Percentiles rank a stretch among this genome's conserved stretches.
These are phyloP conservation scores for Pyrus pyrifolia DNA, from an alignment of 306 rosid species.

Conservation along the genomic window DNA sequence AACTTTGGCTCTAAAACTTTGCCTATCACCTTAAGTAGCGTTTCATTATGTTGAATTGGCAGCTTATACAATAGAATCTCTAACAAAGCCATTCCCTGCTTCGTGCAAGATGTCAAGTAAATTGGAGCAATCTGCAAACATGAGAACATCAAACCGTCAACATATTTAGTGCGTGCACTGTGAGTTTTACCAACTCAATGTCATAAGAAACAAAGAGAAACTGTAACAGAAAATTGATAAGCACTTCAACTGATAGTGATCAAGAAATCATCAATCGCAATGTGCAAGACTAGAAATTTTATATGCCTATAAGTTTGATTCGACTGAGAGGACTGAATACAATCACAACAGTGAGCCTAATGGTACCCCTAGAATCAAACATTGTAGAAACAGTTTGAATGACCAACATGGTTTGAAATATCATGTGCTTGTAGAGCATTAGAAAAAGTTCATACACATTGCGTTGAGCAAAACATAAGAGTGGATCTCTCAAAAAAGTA, in stretches of 20 bases:
- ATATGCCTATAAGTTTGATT: not conserved
- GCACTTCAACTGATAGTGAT: not conserved
- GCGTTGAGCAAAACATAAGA: too few relatives aligned
- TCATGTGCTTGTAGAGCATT: too few relatives aligned
- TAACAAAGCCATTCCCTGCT: conserved; percentile 85
- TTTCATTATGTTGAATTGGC: conserved; percentile 61
- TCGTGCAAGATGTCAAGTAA: conserved; percentile 85
- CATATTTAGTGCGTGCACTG: not conserved
- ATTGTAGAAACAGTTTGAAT: too few relatives aligned
- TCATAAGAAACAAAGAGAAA: not conserved
- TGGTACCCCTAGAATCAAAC: too few relatives aligned
- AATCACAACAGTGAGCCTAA: not conserved
- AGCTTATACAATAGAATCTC: conserved; percentile 69
- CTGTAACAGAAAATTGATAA: not conserved
- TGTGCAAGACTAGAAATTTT: not conserved
- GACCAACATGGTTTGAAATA: too few relatives aligned
- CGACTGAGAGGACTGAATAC: not conserved
- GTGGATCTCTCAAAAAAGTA: too few relatives aligned
- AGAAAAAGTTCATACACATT: too few relatives aligned
- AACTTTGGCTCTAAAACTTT: conserved; percentile 5
- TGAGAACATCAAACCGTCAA: conserved; percentile 17
- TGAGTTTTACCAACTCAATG: not conserved
- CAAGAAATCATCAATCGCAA: not conserved
- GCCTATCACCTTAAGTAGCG: conserved; percentile 66
- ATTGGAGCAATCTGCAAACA: conserved; percentile 88